Percentiles rank a stretch among this genome's conserved stretches.
These are phyloP conservation scores for Evernia prunastri DNA, from an alignment of 495 filamentous ascomycete species.

Conservation along the genomic window DNA sequence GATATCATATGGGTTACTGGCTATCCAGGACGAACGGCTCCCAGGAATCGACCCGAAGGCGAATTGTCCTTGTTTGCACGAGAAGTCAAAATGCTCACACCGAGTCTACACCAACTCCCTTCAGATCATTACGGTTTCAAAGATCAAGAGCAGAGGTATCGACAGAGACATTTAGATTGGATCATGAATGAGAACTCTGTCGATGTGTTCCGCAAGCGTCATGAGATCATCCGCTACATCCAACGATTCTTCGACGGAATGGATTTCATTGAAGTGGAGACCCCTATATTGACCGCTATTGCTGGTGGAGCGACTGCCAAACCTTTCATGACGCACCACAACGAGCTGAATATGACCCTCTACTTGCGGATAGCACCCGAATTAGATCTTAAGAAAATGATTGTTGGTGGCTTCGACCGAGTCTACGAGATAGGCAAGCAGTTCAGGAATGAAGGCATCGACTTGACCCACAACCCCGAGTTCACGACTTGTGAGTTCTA, in stretches of 20 bases:
- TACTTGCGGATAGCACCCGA: constrained; percentile 95
- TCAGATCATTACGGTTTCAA: constrained; percentile 89
- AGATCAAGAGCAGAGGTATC: constrained; percentile 86
- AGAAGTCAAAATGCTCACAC: constrained; percentile 76
- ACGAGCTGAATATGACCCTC: constrained; percentile 85
- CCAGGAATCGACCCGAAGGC: constrained; percentile 78
- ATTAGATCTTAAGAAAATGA: constrained; percentile 90
- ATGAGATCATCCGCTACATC: constrained; percentile 79
- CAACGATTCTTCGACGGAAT: constrained; percentile 77
- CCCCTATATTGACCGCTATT: constrained; percentile 94
- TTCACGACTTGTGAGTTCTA: constrained; percentile 99
- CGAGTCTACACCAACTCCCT: constrained; percentile 90
- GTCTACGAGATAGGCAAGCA: constrained; percentile 90
- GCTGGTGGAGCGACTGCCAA: constrained; percentile 94
- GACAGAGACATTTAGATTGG: constrained; percentile 87
- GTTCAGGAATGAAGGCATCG: constrained; percentile 93
- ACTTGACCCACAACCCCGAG: constrained; percentile 97
- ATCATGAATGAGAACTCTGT: constrained; percentile 88
- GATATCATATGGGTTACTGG: constrained; percentile 88
- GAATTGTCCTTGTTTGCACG: constrained; percentile 91
- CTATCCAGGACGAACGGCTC: constrained; percentile 81
- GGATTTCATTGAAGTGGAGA: constrained; percentile 93
- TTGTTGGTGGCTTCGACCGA: constrained; percentile 85
- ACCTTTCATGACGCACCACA: constrained; percentile 92
- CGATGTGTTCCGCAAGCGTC: constrained; percentile 71